These are phyloP conservation scores for Pholiota conissans DNA, from an alignment of 768 basidiomycete species.

Conservation along the genomic window DNA sequence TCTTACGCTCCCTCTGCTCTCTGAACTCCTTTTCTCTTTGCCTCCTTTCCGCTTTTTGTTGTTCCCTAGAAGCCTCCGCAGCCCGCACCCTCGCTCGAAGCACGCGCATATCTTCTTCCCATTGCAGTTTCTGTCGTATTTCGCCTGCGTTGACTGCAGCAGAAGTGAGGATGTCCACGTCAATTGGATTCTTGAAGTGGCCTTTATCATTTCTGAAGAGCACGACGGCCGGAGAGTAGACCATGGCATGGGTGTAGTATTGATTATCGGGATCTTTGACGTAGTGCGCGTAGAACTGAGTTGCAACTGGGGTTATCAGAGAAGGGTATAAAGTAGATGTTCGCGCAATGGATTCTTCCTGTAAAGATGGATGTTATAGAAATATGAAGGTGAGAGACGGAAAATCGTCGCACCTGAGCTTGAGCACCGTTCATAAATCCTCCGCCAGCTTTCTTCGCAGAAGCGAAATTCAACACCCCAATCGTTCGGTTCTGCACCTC, in stretches of 20 bases:
- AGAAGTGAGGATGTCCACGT: constrained; percentile 65
- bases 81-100: constrained; percentile 8
- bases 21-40: constrained; percentile 2
- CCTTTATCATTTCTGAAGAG: constrained; percentile 65
- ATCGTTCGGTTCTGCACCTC: neutral
- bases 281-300: constrained; percentile 63
- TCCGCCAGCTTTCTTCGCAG: constrained; percentile 72
- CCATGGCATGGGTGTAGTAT: constrained; percentile 76
- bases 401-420: constrained; percentile 43
- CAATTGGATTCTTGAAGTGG: constrained; percentile 50
- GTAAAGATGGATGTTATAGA: neutral
- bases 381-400: neutral
- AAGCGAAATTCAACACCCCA: constrained; percentile 64
- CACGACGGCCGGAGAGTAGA: constrained; percentile 63
- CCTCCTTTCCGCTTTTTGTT: constrained; percentile 17
- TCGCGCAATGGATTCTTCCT: constrained; percentile 73
- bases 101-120: constrained; percentile 11
- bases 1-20: neutral
- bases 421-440: constrained; percentile 73
- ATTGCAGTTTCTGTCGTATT: constrained; percentile 15
- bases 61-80: neutral
- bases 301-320: constrained; percentile 51
- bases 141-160: constrained; percentile 70
- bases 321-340: constrained; percentile 71
- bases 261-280: constrained; percentile 45